Conservation (phyloP, 2,329 filamentous ascomycete genomes). For the Scedosporium dehoogii region DNA sequence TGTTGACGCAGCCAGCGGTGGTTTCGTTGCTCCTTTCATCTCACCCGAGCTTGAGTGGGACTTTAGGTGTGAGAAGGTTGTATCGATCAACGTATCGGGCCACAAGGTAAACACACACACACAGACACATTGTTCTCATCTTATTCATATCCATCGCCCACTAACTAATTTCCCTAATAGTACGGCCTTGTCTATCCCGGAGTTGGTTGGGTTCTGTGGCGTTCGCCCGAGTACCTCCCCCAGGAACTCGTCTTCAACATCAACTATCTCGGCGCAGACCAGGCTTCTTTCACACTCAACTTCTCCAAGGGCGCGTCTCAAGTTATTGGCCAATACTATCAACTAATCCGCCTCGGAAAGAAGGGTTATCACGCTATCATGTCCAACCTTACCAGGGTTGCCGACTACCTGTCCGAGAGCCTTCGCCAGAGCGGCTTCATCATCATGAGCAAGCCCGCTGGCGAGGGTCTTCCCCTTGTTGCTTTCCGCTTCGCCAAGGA, state of each 20-base stretch:
- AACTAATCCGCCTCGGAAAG: constrained; percentile 90
- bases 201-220: constrained; percentile 91
- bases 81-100: constrained; percentile 89
- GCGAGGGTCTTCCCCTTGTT: constrained; percentile 76
- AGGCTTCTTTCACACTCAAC: constrained; percentile 93
- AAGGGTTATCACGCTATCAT: constrained; percentile 88
- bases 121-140: constrained; percentile 29
- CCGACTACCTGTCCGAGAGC: constrained; percentile 72
- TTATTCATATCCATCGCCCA: neutral
- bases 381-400: constrained; percentile 81
- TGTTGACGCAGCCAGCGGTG: constrained; percentile 85
- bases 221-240: constrained; percentile 71
- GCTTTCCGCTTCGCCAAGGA: constrained; percentile 67
- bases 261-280: constrained; percentile 94
- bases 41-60: constrained; percentile 81
- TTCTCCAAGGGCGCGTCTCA: constrained; percentile 94
- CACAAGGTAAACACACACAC: constrained; percentile 53
- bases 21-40: constrained; percentile 89
- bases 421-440: constrained; percentile 71
- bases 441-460: constrained; percentile 74
- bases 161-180: constrained; percentile 16
- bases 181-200: constrained; percentile 70
- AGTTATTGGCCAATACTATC: constrained; percentile 95
- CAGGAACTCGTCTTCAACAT: constrained; percentile 97
- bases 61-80: constrained; percentile 78